Conservation (phyloP, 2,329 filamentous ascomycete genomes). For the Cyphellophora attinorum region DNA sequence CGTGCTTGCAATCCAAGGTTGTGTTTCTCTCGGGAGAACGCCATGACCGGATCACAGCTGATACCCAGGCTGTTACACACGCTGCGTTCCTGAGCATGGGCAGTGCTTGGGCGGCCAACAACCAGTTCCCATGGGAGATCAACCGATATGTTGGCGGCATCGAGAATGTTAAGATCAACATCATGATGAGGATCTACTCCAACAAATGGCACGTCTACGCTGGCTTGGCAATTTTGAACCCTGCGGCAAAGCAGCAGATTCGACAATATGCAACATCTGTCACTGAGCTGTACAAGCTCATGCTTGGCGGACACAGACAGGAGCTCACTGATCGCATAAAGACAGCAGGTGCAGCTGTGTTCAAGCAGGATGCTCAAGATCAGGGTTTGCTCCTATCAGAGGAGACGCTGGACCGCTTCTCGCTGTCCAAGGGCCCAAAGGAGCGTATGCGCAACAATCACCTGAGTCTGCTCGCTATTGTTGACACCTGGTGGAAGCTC, state of each 20-base stretch:
- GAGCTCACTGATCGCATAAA: conserved; percentile 69
- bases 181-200: conserved; percentile 91
- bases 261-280: conserved; percentile 86
- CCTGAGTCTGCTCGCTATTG: conserved; percentile 85
- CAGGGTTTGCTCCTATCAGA: conserved; percentile 64
- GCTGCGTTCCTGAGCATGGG: conserved; percentile 97
- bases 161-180: conserved; percentile 98
- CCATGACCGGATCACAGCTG: conserved; percentile 94
- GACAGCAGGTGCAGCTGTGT: conserved; percentile 66
- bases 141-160: conserved; percentile 94
- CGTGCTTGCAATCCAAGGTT: conserved; percentile 73
- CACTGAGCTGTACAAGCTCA: conserved; percentile 91
- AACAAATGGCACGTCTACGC: conserved; percentile 99
- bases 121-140: conserved; percentile 94
- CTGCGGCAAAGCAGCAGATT: conserved; percentile 84
- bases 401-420: conserved; percentile 79
- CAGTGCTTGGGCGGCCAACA: conserved; percentile 90
- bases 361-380: conserved; percentile 41
- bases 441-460: conserved; percentile 81
- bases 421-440: conserved; percentile 60
- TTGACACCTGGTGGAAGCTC: conserved; percentile 94
- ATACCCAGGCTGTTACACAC: conserved; percentile 96
- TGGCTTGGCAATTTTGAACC: conserved; percentile 92
- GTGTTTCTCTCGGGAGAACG: conserved; percentile 79
- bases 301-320: conserved; percentile 73